Percentiles rank a stretch among this genome's conserved stretches.
Evolutionary conservation across 306 rosid genomes (phyloP).

Genomic region (Ceratonia siliqua): DNA sequence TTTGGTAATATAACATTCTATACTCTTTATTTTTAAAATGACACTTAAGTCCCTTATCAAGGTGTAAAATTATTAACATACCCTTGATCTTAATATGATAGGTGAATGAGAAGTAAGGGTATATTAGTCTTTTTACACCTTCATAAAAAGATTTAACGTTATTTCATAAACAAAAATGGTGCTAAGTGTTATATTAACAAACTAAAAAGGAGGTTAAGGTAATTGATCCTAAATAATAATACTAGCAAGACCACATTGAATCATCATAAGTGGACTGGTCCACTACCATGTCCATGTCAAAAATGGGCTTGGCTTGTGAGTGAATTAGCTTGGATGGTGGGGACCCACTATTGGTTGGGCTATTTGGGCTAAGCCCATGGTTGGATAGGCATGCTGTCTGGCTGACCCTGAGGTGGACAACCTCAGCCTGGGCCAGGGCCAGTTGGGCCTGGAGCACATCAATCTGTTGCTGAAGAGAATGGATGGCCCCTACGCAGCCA

Average conservation of each 20-base stretch:
- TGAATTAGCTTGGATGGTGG: conserved; percentile 59
- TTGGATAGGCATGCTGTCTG: conserved; percentile 47
- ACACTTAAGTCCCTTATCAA: too few species aligned
- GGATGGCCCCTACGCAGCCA: conserved; percentile 87
- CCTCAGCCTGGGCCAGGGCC: conserved; percentile 91
- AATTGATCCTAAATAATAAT: too few species aligned
- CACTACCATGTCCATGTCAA: conserved; percentile 64
- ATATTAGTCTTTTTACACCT: too few species aligned
- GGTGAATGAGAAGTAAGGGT: too few species aligned
- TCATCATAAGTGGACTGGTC: conserved; percentile 57
- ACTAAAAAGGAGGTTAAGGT: too few species aligned
- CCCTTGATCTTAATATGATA: too few species aligned
- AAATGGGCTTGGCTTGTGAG: conserved; percentile 50
- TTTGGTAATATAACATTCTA: too few species aligned
- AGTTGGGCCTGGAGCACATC: conserved; percentile 72
- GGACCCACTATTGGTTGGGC: conserved; percentile 65
- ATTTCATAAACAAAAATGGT: too few species aligned
- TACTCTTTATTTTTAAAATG: too few species aligned
- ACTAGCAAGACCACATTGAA: conserved; percentile 61
- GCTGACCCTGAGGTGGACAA: conserved; percentile 66
- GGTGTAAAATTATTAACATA: too few species aligned
- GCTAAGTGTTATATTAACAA: too few species aligned
- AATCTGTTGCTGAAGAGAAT: conserved; percentile 76
- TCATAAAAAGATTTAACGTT: too few species aligned
- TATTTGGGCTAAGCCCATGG: conserved; percentile 51